These are phyloP conservation scores for Rhynchosporium graminicola DNA, from an alignment of 2,329 filamentous ascomycete genomes.

Conservation along the genomic window DNA sequence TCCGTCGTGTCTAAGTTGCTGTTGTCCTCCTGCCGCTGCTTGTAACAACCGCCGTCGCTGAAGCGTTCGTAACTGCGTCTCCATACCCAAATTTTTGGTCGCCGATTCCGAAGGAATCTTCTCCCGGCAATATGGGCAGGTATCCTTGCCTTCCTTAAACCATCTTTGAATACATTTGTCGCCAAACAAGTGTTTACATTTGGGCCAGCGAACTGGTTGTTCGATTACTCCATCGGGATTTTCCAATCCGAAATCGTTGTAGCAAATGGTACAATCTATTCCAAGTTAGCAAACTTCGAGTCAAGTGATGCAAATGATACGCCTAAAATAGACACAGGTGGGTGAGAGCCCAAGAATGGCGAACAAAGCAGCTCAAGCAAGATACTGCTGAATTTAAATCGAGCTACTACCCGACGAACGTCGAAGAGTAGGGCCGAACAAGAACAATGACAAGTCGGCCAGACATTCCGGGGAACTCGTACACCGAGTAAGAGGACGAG, in stretches of 20 bases:
- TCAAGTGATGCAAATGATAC: not conserved
- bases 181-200: slow-evolving; percentile 65
- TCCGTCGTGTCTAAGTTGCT: slow-evolving; percentile 2
- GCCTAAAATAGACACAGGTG: not conserved
- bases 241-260: slow-evolving; percentile 59
- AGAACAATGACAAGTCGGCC: not conserved
- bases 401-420: no score
- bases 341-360: not conserved
- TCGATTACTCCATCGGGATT: slow-evolving; percentile 61
- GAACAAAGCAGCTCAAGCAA: not conserved
- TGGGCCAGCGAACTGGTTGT: slow-evolving; percentile 57
- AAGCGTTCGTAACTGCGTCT: slow-evolving; percentile 3
- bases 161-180: slow-evolving; percentile 66
- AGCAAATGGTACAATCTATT: slow-evolving; percentile 63
- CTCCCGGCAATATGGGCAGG: slow-evolving; percentile 64
- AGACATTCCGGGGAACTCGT: not conserved
- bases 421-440: not conserved
- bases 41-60: slow-evolving; percentile 23
- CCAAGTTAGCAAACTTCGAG: slow-evolving; percentile 19
- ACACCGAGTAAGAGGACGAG: not conserved
- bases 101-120: slow-evolving; percentile 55
- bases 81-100: slow-evolving; percentile 23
- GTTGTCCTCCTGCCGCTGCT: slow-evolving; percentile 1
- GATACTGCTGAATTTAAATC: no score
- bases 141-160: slow-evolving; percentile 59